Conservation (phyloP, 257 asterid genomes). For the Solanum piurae region DNA sequence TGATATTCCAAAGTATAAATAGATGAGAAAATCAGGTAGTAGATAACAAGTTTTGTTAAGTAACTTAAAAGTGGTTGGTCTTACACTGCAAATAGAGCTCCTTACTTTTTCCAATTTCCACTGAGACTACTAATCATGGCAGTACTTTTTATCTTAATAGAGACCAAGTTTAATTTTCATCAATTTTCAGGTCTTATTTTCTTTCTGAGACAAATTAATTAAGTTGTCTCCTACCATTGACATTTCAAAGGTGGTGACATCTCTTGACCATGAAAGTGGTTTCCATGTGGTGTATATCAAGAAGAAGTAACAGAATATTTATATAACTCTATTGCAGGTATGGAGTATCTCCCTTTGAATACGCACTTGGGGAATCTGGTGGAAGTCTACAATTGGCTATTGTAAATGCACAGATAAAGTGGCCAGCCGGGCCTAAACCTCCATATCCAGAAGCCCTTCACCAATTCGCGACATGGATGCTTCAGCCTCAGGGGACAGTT, state of each 20-base stretch:
- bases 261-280: not conserved
- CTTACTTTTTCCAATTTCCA: not conserved
- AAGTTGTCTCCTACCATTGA: not conserved
- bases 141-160: not conserved
- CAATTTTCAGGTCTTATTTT: not conserved
- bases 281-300: not conserved
- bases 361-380: slow-evolving; percentile 91
- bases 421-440: slow-evolving; percentile 85
- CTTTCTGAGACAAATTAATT: not conserved
- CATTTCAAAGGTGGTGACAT: not conserved
- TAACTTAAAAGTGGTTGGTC: not conserved
- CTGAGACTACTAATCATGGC: not conserved
- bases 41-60: not conserved
- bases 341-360: slow-evolving; percentile 90
- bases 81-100: not conserved
- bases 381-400: slow-evolving; percentile 94
- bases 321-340: slow-evolving; percentile 43
- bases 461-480: slow-evolving; percentile 97
- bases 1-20: not conserved
- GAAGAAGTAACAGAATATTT: not conserved
- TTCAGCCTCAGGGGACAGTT: slow-evolving; percentile 88
- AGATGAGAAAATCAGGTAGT: not conserved
- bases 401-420: slow-evolving; percentile 83
- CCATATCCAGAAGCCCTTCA: slow-evolving; percentile 89
- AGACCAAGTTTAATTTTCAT: not conserved